phyloP scores from a whole-genome alignment of 371 early-diverging fungal species.

The Rhizopus delemar region DNA sequence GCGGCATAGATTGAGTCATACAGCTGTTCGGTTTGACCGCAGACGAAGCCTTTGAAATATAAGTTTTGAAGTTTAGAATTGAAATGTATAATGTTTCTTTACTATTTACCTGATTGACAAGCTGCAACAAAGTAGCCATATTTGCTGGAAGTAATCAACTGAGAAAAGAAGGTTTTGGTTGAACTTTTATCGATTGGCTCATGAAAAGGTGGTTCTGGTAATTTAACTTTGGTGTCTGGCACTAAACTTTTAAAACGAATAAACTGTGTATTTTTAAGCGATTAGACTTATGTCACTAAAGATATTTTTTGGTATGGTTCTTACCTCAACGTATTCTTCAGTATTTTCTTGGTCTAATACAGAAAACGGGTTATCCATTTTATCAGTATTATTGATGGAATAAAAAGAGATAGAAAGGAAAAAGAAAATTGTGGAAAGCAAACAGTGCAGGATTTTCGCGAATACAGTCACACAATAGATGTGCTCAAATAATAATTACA shows the following conservation, averaged over 20 bases:
- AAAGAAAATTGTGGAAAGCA: neutral
- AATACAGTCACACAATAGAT: too few species aligned
- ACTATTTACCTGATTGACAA: constrained; percentile 29
- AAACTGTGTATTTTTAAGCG: constrained; percentile 22
- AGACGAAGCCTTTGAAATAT: constrained; percentile 34
- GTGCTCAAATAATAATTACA: too few species aligned
- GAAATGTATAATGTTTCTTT: constrained; percentile 2
- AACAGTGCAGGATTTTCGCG: too few species aligned
- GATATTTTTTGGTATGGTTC: neutral
- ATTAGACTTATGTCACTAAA: neutral
- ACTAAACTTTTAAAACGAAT: constrained; percentile 42
- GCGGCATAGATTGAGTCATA: constrained; percentile 29
- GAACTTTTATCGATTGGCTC: constrained; percentile 1
- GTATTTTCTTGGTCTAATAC: constrained; percentile 8
- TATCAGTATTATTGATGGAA: neutral
- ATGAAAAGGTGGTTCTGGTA: constrained; percentile 35
- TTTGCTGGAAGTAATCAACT: constrained; percentile 39
- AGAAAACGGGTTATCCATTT: constrained; percentile 12
- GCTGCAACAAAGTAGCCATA: constrained; percentile 47
- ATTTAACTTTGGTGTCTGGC: constrained; percentile 42
- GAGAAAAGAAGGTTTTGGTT: constrained; percentile 32
- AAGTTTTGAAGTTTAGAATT: neutral
- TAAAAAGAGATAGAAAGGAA: constrained; percentile 3
- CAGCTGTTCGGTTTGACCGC: constrained; percentile 32
- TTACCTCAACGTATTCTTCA: constrained; percentile 4